Evolutionary conservation across 352 stramenopile species (phyloP).

Genomic region (Pythium volutum): DNA sequence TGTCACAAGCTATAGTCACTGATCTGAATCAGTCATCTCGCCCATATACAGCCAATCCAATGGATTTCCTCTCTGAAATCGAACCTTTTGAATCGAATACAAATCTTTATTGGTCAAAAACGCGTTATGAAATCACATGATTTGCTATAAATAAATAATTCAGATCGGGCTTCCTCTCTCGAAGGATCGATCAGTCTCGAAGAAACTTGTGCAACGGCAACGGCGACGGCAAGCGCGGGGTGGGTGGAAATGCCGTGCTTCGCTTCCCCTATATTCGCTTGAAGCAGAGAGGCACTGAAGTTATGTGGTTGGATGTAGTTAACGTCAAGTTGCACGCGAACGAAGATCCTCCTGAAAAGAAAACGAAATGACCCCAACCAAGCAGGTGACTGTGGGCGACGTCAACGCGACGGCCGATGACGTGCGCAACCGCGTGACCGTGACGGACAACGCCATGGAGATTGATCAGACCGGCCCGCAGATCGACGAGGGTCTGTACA

Average conservation of each 20-base stretch:
- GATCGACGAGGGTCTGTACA: constrained; percentile 89
- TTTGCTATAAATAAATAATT: constrained; percentile 11
- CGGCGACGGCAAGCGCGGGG: constrained; percentile 2
- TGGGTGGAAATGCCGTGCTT: background rate
- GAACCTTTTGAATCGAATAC: background rate
- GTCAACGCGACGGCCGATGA: constrained; percentile 72
- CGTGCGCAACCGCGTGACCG: constrained; percentile 67
- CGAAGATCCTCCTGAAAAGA: background rate
- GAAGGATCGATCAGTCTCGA: constrained; percentile 27
- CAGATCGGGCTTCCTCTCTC: background rate
- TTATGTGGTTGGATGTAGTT: background rate
- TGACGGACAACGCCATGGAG: constrained; percentile 70
- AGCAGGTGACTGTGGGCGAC: constrained; percentile 63
- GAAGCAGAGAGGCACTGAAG: background rate
- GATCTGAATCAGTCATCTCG: background rate
- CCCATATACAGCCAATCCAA: constrained; percentile 1
- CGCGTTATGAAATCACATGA: background rate
- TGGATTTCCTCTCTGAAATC: background rate
- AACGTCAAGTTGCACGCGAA: background rate
- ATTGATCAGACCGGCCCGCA: constrained; percentile 44
- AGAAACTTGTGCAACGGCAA: constrained; percentile 3
- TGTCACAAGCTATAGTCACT: background rate
- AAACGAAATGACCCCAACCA: constrained; percentile 45
- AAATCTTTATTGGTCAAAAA: constrained; percentile 8
- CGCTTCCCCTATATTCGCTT: background rate